A percentile compares a stretch with the other conserved stretches of the same genome.
These are phyloP conservation scores for Biscogniauxia sp. DNA, from an alignment of 2,329 filamentous ascomycete species.

Conservation along the genomic window DNA sequence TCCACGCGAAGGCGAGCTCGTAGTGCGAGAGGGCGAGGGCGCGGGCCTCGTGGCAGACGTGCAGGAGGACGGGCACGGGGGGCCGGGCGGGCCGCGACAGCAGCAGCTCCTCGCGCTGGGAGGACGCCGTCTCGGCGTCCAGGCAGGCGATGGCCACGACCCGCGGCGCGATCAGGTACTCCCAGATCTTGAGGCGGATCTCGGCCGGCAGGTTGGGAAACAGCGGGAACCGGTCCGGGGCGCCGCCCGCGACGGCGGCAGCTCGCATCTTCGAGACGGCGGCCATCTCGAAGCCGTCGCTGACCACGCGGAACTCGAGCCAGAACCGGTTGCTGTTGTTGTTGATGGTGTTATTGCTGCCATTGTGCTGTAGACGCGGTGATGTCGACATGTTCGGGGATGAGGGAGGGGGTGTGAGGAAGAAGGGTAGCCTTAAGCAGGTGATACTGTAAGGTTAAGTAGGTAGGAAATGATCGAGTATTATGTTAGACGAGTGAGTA, in stretches of 20 bases:
- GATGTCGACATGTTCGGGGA: too few relatives aligned
- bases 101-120: constrained; percentile 2
- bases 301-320: constrained; percentile 46
- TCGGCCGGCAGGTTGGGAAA: constrained; percentile 45
- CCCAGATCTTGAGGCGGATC: constrained; percentile 49
- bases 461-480: too few relatives aligned
- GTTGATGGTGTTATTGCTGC: background rate
- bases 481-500: too few relatives aligned
- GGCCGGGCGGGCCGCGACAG: constrained; percentile 24
- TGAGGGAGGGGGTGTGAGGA: too few relatives aligned
- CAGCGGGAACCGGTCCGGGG: constrained; percentile 21
- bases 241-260: constrained; percentile 13
- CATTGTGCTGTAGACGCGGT: too few relatives aligned
- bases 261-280: constrained; percentile 12
- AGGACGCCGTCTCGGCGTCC: constrained; percentile 18
- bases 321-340: constrained; percentile 32
- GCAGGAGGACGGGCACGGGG: constrained; percentile 42
- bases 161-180: constrained; percentile 42
- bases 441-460: too few relatives aligned
- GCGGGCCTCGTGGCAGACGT: constrained; percentile 43
- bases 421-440: too few relatives aligned
- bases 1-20: constrained; percentile 46
- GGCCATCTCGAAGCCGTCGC: constrained; percentile 37
- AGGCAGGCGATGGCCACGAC: constrained; percentile 44
- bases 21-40: constrained; percentile 42